A percentile compares a stretch with the other conserved stretches of the same genome.
These are phyloP conservation scores for Fusarium metavorans DNA, from an alignment of 2,329 filamentous ascomycete genomes.

Conservation along the genomic window DNA sequence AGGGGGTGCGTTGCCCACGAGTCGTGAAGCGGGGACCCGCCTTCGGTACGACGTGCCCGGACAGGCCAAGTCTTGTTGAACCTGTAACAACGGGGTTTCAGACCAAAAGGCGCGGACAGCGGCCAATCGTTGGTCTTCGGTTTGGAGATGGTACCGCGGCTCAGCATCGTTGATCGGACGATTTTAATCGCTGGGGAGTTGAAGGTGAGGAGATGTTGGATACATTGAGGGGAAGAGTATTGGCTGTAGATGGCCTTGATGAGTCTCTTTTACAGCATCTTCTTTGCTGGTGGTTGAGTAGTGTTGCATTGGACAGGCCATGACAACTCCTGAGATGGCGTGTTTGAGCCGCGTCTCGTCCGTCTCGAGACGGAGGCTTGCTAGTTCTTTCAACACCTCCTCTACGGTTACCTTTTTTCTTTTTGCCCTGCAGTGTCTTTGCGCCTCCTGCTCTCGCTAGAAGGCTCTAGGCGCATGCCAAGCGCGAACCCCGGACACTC, in stretches of 20 bases:
- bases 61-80: constrained; percentile 35
- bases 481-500: constrained; percentile 38
- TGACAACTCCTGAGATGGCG: constrained; percentile 35
- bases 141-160: background rate
- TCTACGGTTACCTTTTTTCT: background rate
- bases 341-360: constrained; percentile 24
- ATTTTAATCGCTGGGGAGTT: background rate
- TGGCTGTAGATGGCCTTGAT: background rate
- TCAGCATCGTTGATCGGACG: constrained; percentile 6
- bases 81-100: constrained; percentile 46
- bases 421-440: background rate
- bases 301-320: constrained; percentile 4
- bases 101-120: constrained; percentile 16
- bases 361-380: background rate
- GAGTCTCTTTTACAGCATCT: background rate
- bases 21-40: constrained; percentile 12
- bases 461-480: constrained; percentile 32
- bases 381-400: background rate
- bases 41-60: constrained; percentile 34
- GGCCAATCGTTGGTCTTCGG: constrained; percentile 21
- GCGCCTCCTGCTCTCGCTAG: constrained; percentile 15
- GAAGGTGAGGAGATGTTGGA: background rate
- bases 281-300: background rate
- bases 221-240: background rate
- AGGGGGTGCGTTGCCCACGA: constrained; percentile 5